phyloP scores from a whole-genome alignment of 2,329 filamentous ascomycete genomes.

The Botrytis sinoallii region DNA sequence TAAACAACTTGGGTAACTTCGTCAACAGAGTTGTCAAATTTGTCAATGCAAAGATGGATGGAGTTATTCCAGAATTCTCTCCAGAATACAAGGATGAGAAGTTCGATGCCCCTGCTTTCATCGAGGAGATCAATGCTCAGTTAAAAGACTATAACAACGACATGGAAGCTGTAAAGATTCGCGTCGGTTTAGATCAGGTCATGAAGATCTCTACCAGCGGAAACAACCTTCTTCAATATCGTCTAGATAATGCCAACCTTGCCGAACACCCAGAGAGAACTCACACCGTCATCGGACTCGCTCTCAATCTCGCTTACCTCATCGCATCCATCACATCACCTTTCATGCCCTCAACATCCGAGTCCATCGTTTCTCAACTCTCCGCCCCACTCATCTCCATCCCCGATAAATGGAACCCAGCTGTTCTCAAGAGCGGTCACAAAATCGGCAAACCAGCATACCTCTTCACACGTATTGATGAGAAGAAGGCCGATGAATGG shows the following conservation, averaged over 20 bases:
- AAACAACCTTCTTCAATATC: slow-evolving; percentile 54
- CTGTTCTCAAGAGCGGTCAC: slow-evolving; percentile 67
- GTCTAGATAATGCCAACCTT: slow-evolving; percentile 44
- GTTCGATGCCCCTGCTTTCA: slow-evolving; percentile 45
- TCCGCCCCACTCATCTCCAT: slow-evolving; percentile 56
- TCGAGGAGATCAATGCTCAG: slow-evolving; percentile 59
- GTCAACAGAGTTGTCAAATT: slow-evolving; percentile 74
- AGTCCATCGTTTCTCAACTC: slow-evolving; percentile 75
- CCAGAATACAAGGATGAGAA: slow-evolving; percentile 54
- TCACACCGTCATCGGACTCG: slow-evolving; percentile 61
- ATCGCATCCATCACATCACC: slow-evolving; percentile 75
- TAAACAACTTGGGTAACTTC: slow-evolving; percentile 69
- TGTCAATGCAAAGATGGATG: slow-evolving; percentile 67
- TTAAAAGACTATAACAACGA: slow-evolving; percentile 66
- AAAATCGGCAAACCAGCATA: slow-evolving; percentile 76
- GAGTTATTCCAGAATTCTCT: slow-evolving; percentile 61
- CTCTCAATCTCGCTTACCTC: slow-evolving; percentile 79
- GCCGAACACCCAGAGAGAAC: slow-evolving; percentile 40
- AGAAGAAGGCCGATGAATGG: slow-evolving; percentile 81
- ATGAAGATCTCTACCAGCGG: slow-evolving; percentile 64
- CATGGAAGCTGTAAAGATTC: slow-evolving; percentile 69
- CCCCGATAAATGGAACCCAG: slow-evolving; percentile 62
- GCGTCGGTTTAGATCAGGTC: slow-evolving; percentile 61
- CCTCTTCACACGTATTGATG: slow-evolving; percentile 78
- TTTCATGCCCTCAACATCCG: slow-evolving; percentile 79